These are phyloP conservation scores for Lasiodiplodia gonubiensis DNA, from an alignment of 2,329 filamentous ascomycete genomes.

Conservation along the genomic window DNA sequence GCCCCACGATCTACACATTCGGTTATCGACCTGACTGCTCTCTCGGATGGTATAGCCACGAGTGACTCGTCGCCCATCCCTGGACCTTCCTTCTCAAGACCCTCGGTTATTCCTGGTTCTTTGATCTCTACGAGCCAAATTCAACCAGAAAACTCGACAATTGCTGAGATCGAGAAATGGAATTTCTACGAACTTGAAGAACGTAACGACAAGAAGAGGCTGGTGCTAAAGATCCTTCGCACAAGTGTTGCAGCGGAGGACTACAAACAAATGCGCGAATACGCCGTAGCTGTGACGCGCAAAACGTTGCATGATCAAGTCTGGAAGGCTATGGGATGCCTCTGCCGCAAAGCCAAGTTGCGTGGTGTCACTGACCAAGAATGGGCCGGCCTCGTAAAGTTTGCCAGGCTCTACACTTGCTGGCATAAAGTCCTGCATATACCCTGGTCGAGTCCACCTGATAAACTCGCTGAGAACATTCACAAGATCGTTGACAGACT, in stretches of 20 bases:
- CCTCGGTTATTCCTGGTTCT: background rate
- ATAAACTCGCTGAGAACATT: background rate
- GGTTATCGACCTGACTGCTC: slow-evolving; percentile 5
- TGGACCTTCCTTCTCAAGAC: no score
- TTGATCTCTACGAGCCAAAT: background rate
- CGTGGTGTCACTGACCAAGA: slow-evolving; percentile 29
- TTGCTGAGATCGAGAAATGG: slow-evolving; percentile 41
- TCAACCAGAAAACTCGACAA: slow-evolving; percentile 31
- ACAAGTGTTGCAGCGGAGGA: background rate
- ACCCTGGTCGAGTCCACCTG: background rate
- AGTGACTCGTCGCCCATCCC: background rate
- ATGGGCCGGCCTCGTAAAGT: slow-evolving; percentile 35
- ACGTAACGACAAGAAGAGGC: slow-evolving; percentile 49
- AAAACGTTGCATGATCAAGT: background rate
- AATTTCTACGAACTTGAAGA: slow-evolving; percentile 45
- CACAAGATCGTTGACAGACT: background rate
- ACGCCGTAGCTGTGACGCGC: slow-evolving; percentile 29
- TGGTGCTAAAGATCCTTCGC: slow-evolving; percentile 51
- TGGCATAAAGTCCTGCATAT: slow-evolving; percentile 33
- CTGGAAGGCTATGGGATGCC: background rate
- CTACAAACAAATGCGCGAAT: background rate
- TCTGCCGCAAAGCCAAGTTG: background rate
- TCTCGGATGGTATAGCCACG: background rate
- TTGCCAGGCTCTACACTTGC: slow-evolving; percentile 42
- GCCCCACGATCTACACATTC: slow-evolving; percentile 1